Base-by-base conservation (phyloP, 2,329 filamentous ascomycete genomes). In the Ascochyta fabae region DNA sequence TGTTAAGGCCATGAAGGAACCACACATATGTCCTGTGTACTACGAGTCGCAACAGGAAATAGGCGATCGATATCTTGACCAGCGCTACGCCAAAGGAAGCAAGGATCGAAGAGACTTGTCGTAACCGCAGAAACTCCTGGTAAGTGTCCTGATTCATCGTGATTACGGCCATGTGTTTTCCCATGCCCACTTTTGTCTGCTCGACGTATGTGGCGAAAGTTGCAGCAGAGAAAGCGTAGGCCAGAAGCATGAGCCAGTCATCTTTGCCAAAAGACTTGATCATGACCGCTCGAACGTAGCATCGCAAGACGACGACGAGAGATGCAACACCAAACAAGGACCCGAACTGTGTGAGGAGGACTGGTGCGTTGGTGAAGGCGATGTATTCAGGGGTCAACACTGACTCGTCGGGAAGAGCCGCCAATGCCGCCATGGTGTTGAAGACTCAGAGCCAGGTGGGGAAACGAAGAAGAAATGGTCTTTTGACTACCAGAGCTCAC, bases 181-280 rank as follows among this genome's bases (percentile, higher is more conserved):
- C 83, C 7, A 84, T 67, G 3, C 81, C 83, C 53, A 80, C 70
- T 4, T 76, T 62, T 1, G 73, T 71, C 61, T 83, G 77, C 23
- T 77, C 70, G 6, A 80, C 65, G 54, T 84, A 82, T 65, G 75
- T 73, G 6, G 71, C 72, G 35, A 76, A 74, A 1, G 54, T 59
- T 13, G 55, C 61, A 4, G 62, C 46, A 27, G 44, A 49, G 4
- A 56, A 47, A 9, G 53, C 44, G 46, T 58, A 34, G 10, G 80
- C 77, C 4, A 70, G 56, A 2, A 78, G 50, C 59, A 83, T 82
- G 5, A 78, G 59, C 58, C 75, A 79, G 62, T 84, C 83, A 70
- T 85, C 83, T 33, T 75, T 64, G 2, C 82, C 81, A 42, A 80
- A 73, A 27, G 78, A 79, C 16, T 76, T 79, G 41, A 84, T 74